Evolutionary conservation across 1,284 basidiomycete genomes (phyloP), one percentile per base, ranked within the genome.

Genomic region (Sanguinoderma infundibulare): DNA sequence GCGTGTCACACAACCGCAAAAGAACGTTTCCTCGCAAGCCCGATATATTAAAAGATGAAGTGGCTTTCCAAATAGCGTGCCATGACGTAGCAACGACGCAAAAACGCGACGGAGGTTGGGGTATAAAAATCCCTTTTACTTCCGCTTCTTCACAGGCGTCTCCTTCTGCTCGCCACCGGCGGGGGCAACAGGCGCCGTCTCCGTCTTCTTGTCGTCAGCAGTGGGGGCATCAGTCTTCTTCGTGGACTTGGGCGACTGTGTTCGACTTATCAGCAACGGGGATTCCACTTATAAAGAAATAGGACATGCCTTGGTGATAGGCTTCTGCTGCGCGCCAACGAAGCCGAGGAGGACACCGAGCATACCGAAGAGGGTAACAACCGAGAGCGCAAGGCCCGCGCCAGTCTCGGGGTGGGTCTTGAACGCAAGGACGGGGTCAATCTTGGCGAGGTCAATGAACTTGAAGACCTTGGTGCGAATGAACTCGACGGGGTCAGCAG

Each of bases 401-500:
- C 89, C 94, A 60, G 92, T 93, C 77, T 95, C 90, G 57, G 95
- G 95, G 68, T 92, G 86, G 34, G 87, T 80, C 81, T 90, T 91
- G 82, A 95, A 84, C 15, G 94, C 93, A 30, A 74, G 73, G 56
- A 94, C 69, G 38, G 92, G 94, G 74, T 95, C 88, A 53, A 83
- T 75, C 72, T 87, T 87, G 63, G 86, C 90, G 58, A 85, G 78
- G 53, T 92, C 90, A 63, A 95, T 73, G 82, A 96, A 96, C 42
- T 79, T 77, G 68, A 88, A 79, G 57, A 88, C 82, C 79, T 92
- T 90, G 69, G 81, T 80, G 75, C 94, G 92, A 74, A 94, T 82
- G 79, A 91, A 96, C 61, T 80, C 86, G 69, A 90, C 78, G 34
- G 93, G 94, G 70, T 93, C 87, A 49, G 85, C 82, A 77, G 87